phyloP scores from a whole-genome alignment of 352 stramenopile genomes.

The Phytophthora multivora region DNA sequence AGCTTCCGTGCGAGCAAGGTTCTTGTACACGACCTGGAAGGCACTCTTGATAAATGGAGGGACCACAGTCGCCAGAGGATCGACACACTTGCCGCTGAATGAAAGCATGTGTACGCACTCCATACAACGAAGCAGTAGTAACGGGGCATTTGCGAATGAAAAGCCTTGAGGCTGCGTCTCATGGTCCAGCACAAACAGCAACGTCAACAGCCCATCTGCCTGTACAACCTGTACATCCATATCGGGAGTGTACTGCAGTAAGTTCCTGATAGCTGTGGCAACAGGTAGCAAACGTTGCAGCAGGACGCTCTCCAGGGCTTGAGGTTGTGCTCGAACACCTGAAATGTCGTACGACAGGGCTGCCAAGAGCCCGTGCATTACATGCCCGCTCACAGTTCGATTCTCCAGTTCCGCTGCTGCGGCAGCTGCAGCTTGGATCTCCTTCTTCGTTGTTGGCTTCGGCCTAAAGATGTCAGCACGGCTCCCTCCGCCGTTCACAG shows the following conservation, averaged over 20 bases:
- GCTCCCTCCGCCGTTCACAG: slow-evolving; percentile 47
- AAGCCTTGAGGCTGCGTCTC: slow-evolving; percentile 82
- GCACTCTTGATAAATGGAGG: slow-evolving; percentile 85
- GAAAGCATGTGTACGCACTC: slow-evolving; percentile 89
- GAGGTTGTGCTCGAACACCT: slow-evolving; percentile 70
- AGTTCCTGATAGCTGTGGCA: slow-evolving; percentile 76
- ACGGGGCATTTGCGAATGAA: slow-evolving; percentile 72
- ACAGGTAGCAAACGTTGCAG: slow-evolving; percentile 77
- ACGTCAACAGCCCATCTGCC: slow-evolving; percentile 68
- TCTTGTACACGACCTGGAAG: slow-evolving; percentile 87
- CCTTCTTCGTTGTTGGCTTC: slow-evolving; percentile 43
- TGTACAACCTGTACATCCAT: slow-evolving; percentile 87
- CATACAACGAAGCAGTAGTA: slow-evolving; percentile 85
- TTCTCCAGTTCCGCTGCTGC: slow-evolving; percentile 43
- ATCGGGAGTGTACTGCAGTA: slow-evolving; percentile 82
- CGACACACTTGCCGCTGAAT: slow-evolving; percentile 83
- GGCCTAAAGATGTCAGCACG: slow-evolving; percentile 29
- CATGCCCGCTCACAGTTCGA: slow-evolving; percentile 60
- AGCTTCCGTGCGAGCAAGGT: slow-evolving; percentile 75
- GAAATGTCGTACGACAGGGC: slow-evolving; percentile 77
- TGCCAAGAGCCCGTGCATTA: slow-evolving; percentile 76
- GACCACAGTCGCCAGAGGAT: slow-evolving; percentile 74
- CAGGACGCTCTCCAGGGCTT: slow-evolving; percentile 69
- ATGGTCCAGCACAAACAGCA: slow-evolving; percentile 82
- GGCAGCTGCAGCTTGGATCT: slow-evolving; percentile 42